Base-by-base conservation (phyloP, 192 early-diverging fungal genomes). In the Backusella australiensis region DNA sequence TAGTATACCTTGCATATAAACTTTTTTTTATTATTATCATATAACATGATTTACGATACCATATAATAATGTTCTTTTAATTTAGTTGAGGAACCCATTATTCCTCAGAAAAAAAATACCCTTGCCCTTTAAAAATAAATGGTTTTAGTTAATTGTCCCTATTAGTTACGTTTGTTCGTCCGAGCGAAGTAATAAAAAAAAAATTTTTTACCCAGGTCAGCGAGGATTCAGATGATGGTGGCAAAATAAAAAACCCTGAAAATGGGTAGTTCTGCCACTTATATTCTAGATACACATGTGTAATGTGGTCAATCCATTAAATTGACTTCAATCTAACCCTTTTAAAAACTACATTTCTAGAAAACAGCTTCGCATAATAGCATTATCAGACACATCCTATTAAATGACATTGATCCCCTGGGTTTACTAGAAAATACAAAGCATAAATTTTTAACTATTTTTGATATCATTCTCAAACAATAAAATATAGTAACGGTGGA, bases 171-270 rank as follows among this genome's bases (percentile, higher is more conserved):
- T 63, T 26, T 63, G 56, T 63, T 63, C 23, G 56, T 26, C 56
- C 56, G 56, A 63, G 53, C n/a, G 12, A 63, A 63, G 56, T 56
- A 56, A 63, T 63, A 63, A 26, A 63, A 26, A 63, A 63, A 63
- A 3, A 12, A 1, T 6, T n/a, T 14, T 59, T 63, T 29, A 29
- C 56, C 26, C 56, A 29, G 56, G 23, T 63, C 11, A 26, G 23
- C 12, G 26, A 12, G 26, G 56, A 29, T 63, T 63, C 56, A 63
- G 56, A 63, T 63, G 56, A 63, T 26, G 11, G 11, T 63, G 26
- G 56, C 21, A 59, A 59, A 59, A 59, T 11, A 11, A 59, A 59
- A 26, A 59, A 59, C 53, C 53, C 53, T 23, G 53, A 59, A 59
- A 59, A 12, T 59, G 53, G 53, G 53, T 5, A 59, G 7, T 7